A percentile compares a stretch with the other conserved stretches of the same genome.
phyloP scores from a whole-genome alignment of 2,329 filamentous ascomycete species.

The Aschersonia sp. region DNA sequence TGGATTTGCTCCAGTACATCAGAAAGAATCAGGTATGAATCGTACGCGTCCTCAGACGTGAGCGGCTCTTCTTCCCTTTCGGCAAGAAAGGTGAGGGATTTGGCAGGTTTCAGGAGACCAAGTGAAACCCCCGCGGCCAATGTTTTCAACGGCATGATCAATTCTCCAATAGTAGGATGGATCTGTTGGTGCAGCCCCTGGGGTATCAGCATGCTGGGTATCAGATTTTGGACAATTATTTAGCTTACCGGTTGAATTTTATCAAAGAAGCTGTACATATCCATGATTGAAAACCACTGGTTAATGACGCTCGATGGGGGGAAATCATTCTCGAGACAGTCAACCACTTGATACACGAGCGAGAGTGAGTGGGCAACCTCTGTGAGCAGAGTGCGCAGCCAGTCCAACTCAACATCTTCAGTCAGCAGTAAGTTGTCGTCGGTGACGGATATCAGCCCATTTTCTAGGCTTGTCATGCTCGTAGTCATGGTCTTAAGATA shows the following conservation, averaged over 20 bases:
- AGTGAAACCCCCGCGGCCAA: slow-evolving; percentile 58
- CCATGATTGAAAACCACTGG: slow-evolving; percentile 64
- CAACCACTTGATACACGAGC: slow-evolving; percentile 57
- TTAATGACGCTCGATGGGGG: slow-evolving; percentile 43
- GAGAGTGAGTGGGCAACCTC: slow-evolving; percentile 64
- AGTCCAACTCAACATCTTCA: slow-evolving; percentile 41
- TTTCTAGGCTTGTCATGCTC: slow-evolving; percentile 33
- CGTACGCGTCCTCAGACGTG: slow-evolving; percentile 21
- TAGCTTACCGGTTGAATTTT: slow-evolving; percentile 29
- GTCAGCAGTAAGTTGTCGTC: slow-evolving; percentile 32
- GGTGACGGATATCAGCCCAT: slow-evolving; percentile 34
- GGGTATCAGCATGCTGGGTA: too few relatives aligned
- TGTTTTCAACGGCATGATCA: slow-evolving; percentile 52
- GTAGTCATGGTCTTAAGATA: slow-evolving; percentile 32
- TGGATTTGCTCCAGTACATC: slow-evolving; percentile 61
- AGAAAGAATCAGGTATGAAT: slow-evolving; percentile 54
- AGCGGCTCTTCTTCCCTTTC: slow-evolving; percentile 22
- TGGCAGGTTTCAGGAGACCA: slow-evolving; percentile 51
- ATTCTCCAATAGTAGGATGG: slow-evolving; percentile 27
- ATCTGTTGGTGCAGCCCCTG: slow-evolving; percentile 9
- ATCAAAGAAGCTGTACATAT: slow-evolving; percentile 54
- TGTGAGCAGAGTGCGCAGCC: slow-evolving; percentile 47
- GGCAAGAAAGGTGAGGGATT: slow-evolving; percentile 30
- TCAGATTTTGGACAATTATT: background rate
- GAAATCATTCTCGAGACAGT: slow-evolving; percentile 38